Base-by-base conservation (phyloP, 2,329 filamentous ascomycete genomes). In the Aureobasidium subglaciale region DNA sequence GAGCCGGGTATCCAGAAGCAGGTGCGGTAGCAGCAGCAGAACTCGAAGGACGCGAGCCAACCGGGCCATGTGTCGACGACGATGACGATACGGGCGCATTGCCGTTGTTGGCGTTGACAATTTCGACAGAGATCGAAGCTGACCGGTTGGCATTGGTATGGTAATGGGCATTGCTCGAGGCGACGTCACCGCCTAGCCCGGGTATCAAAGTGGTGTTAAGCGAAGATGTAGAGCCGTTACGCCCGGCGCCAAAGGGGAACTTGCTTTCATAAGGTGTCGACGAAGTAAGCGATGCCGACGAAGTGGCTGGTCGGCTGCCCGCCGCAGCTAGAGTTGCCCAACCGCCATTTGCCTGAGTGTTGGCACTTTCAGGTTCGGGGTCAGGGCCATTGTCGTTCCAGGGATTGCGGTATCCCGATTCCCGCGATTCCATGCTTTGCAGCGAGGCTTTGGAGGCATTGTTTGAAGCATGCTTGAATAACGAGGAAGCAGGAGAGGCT, bases 371-470 rank as follows among this genome's bases (percentile, higher is more conserved):
- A 61, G 96, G 90, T 65, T 96, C 92, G 63, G 96, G 83, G 70
- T 96, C 96, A 68, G 96, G 90, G 65, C 91, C 92, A 67, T 90
- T 95, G 71, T 97, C 92, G 70, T 96, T 96, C 92, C 92, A 97
- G 59, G 91, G 91, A 50, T 57, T 58, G 72, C 91, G 88, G 71
- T 96, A 95, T 63, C 90, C 90, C 75, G 90, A 96, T 68, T 92
- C 88, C 32, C 90, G 90, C 46, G 91, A 96, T 73, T 97, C 92
- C 71, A 96, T 91, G 60, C 90, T 96, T 63, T 95, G 91, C 63
- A 97, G 84, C 30, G 92, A 96, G 46, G 92, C 93, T 75, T 95
- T 96, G 62, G 92, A 96, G 59, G 91, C 91, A 63, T 87, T 86
- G 75, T 92, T 95, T 58, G 92, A 96, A 30, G 75, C 75, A 62